phyloP scores from a whole-genome alignment of 176 grass and related monocot species.

The Aegilops umbellulata region DNA sequence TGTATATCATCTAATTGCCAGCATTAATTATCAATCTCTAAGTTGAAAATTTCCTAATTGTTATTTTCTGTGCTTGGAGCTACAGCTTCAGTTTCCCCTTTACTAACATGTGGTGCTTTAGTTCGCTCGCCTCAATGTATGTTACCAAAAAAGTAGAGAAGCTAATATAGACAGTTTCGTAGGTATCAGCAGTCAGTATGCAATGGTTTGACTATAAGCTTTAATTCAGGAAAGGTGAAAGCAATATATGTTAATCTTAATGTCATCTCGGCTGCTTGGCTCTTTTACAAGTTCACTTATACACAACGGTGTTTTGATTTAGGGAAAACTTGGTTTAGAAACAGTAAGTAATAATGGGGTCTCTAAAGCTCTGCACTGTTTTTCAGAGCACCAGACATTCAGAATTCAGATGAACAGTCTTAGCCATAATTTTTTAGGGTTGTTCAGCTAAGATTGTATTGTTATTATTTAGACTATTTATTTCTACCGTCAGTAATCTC shows the following conservation, averaged over 20 bases:
- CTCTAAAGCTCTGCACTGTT: background rate
- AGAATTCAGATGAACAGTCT: background rate
- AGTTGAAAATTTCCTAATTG: too few species aligned
- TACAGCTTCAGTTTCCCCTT: too few species aligned
- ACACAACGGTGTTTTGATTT: too few species aligned
- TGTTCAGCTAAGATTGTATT: background rate
- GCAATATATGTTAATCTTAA: slow-evolving; percentile 28
- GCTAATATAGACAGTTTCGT: too few species aligned
- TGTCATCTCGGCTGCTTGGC: slow-evolving; percentile 31
- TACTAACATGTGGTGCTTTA: too few species aligned
- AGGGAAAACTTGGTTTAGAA: slow-evolving; percentile 9
- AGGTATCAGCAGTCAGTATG: too few species aligned
- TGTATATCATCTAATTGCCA: too few species aligned
- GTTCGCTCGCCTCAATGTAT: too few species aligned
- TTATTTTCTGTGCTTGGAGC: too few species aligned
- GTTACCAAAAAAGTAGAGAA: too few species aligned
- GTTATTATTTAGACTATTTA: background rate
- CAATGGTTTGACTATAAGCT: background rate
- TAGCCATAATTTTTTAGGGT: background rate
- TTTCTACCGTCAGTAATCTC: background rate
- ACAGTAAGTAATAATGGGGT: background rate
- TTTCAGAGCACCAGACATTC: background rate
- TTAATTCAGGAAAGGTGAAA: slow-evolving; percentile 5
- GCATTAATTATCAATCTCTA: too few species aligned
- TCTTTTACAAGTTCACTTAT: background rate